Evolutionary conservation across 805 yeast genomes (phyloP).

Genomic region (Pichia rugopelliculosa): DNA sequence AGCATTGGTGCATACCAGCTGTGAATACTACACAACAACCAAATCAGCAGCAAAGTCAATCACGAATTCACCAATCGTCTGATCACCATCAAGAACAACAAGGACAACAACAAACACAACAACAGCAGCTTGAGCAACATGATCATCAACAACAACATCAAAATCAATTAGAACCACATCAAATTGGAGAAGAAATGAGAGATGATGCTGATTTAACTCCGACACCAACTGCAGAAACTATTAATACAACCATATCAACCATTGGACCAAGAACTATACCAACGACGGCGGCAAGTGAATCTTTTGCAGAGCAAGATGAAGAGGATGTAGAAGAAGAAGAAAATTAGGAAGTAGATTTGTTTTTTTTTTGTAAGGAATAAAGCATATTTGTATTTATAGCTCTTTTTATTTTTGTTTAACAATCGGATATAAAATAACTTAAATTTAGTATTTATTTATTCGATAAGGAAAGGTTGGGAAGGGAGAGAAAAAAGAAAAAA

Average conservation of each 20-base stretch:
- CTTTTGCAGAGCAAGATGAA: background rate
- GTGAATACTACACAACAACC: background rate
- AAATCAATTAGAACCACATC: too few relatives aligned
- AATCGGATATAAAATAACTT: background rate
- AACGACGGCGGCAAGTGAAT: background rate
- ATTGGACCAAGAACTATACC: background rate
- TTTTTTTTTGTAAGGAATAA: too few relatives aligned
- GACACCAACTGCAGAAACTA: background rate
- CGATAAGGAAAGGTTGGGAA: background rate
- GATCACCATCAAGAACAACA: background rate
- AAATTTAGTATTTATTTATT: too few relatives aligned
- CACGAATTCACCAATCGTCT: background rate
- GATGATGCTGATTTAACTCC: background rate
- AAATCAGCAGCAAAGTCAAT: background rate
- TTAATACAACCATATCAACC: background rate
- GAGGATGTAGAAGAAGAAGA: background rate
- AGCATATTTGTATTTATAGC: too few relatives aligned
- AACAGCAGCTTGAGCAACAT: too few relatives aligned
- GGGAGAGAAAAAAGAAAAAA: background rate
- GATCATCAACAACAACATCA: background rate
- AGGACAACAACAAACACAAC: background rate
- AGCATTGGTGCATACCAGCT: slow-evolving; percentile 76
- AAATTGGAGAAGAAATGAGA: background rate
- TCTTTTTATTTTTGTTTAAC: background rate
- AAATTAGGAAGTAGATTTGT: too few relatives aligned